Conservation (phyloP, 1,284 basidiomycete genomes). For the Gymnopus androsaceus region DNA sequence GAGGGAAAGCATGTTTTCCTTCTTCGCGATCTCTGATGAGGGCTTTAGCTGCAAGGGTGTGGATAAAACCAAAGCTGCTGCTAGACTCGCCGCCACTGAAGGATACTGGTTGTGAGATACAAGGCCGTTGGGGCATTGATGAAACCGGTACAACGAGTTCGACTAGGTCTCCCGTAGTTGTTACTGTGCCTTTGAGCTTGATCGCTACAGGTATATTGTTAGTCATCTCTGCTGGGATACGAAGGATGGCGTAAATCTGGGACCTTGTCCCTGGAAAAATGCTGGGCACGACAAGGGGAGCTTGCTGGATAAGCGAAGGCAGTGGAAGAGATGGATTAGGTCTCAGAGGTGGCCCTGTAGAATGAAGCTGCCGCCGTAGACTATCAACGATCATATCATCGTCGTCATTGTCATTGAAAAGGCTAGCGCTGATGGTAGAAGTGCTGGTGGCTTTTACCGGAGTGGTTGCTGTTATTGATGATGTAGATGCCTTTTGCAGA, state of each 20-base stretch:
- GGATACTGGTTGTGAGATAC: neutral
- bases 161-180: neutral
- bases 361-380: too few relatives aligned
- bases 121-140: neutral
- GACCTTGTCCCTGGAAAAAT: neutral
- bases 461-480: too few relatives aligned
- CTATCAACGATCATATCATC: too few relatives aligned
- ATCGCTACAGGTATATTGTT: neutral
- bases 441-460: neutral
- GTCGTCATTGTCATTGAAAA: too few relatives aligned
- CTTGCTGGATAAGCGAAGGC: neutral
- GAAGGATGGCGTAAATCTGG: neutral
- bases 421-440: neutral
- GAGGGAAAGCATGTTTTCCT: slow-evolving; percentile 3
- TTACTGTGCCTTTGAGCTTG: neutral
- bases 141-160: slow-evolving; percentile 9
- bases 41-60: slow-evolving; percentile 1
- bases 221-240: neutral
- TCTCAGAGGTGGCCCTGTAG: neutral
- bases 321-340: neutral
- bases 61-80: neutral
- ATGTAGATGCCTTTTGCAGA: too few relatives aligned
- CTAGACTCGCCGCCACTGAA: too few relatives aligned
- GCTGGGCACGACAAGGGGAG: neutral
- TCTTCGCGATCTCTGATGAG: neutral